Base-by-base conservation (phyloP, 495 filamentous ascomycete genomes). In the Lasiosphaeria hispida region DNA sequence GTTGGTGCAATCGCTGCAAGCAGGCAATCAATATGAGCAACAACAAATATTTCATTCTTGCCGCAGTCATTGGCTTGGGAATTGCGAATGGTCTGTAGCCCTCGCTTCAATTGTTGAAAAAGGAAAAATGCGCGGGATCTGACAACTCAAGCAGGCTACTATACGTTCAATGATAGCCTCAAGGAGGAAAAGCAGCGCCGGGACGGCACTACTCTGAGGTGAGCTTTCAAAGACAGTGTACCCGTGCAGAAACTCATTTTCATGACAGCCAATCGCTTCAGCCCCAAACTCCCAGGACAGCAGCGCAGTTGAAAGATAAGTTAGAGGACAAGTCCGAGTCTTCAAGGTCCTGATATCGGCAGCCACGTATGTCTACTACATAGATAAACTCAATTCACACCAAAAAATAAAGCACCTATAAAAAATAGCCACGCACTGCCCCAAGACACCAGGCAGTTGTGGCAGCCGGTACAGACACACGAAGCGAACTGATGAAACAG, bases 111-210 rank as follows among this genome's bases (percentile, higher is more conserved):
- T 30, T 5, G 2, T 2, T 5, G 23, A 5, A 30, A 30, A 30
- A 33, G 1, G 10, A 10, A 48, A 7, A 51, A 48, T 18, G 40
- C 10, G 14, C 34, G 14, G 13, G 3, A 15, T 38, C 62, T 69
- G 40, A 64, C 59, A 37, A 17, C 10, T 38, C 10, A n/a, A n/a
- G 10, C 53, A 81, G 78, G 75, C 14, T 69, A 72, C 50, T 79
- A 75, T 58, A 67, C 71, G 3, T 78, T 80, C 57, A 64, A 66
- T 13, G 75, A 77, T 7, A 48, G 59, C 17, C 60, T 80, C 4
- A 67, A 68, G 59, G 73, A 74, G 11, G 54, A 74, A 38, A 71
- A 72, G 18, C 54, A 72, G 7, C 60, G 67, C 34, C 48, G 53
- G 42, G 62, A 73, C 1, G 58, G 56, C 17, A 41, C 53, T 13